A percentile compares a stretch with the other conserved stretches of the same genome.
Conservation (phyloP, 2,329 filamentous ascomycete genomes). For the Alternaria longipes region DNA sequence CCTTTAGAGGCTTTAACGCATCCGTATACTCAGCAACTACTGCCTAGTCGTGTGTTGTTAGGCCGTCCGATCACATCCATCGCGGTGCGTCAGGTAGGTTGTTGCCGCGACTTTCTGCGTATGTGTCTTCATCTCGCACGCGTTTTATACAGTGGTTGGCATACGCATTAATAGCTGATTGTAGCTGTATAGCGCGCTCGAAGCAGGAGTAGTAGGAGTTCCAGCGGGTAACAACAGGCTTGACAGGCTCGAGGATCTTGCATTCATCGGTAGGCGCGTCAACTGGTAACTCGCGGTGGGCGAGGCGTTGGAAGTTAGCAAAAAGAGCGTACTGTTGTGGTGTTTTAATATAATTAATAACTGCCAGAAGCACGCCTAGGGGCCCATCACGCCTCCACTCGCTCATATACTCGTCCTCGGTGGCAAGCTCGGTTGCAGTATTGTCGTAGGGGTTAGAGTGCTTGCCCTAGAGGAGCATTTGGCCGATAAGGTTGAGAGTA, state of each 20-base stretch:
- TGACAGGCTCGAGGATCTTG: background rate
- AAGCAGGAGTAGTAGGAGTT: background rate
- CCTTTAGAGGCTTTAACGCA: constrained; percentile 2
- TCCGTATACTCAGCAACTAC: constrained; percentile 12
- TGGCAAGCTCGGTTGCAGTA: background rate
- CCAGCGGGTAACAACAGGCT: background rate
- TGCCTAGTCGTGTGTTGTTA: constrained; percentile 3
- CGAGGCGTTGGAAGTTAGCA: background rate
- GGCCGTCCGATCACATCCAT: constrained; percentile 2
- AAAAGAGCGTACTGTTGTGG: constrained; percentile 10
- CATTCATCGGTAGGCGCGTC: background rate
- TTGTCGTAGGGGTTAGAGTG: background rate
- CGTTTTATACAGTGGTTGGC: background rate
- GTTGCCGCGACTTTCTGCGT: background rate
- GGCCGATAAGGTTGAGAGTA: constrained; percentile 18
- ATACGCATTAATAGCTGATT: background rate
- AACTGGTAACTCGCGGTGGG: background rate
- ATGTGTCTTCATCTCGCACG: background rate
- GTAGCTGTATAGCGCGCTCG: background rate
- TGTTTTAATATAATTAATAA: constrained; percentile 17
- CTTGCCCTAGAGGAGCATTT: background rate
- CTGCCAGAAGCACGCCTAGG: constrained; percentile 4
- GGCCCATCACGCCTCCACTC: background rate
- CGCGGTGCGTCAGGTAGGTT: background rate
- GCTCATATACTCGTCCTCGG: background rate